Evolutionary conservation across 495 filamentous ascomycete genomes (phyloP), one percentile per base, ranked within the genome.

Genomic region (Neurospora tetrasperma): DNA sequence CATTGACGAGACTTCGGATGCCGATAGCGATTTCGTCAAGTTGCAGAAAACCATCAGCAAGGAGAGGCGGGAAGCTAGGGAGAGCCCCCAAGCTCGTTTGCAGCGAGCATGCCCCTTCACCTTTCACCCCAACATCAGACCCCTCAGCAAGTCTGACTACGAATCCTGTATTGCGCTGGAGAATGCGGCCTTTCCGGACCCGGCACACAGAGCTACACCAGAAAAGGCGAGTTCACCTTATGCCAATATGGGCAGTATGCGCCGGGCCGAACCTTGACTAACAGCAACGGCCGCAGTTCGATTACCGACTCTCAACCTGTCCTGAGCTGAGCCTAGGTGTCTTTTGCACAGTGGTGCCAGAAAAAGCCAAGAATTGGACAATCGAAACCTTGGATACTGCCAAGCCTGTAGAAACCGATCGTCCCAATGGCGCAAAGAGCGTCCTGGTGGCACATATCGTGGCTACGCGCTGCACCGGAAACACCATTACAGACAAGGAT

Each of bases 381-480:
- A 83, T 80, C 62, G 85, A 77, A 76, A 92, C 85, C 73, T 82
- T 86, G 18, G 74, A 77, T 68, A 79, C 72, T 76, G 88, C 78
- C 73, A 79, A 79, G 31, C 78, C 79, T 8, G 85, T 88, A 5
- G 85, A 86, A 76, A 86, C 84, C 3, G 77, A 82, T 70, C 84
- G 85, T 39, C 68, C 75, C 40, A 75, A 86, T 70, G 83, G 83
- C 27, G 85, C 85, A 46, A 86, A 87, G 71, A 85, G 84, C 71
- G 84, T 92, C 31, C 85, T 98, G n/a, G 84, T 97, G 41, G 95
- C 89, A 70, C 93, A 97, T 81, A 85, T 95, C 76, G 85, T 97
- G 71, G 88, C 92, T 20, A 94, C 94, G 23, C 90, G 90, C 74
- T 90, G 88, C 14, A 81, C 83, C 66, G 83, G 85, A 70, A 78